Conservation (phyloP, 1,284 basidiomycete genomes). For the Cystobasidium pallidum region DNA sequence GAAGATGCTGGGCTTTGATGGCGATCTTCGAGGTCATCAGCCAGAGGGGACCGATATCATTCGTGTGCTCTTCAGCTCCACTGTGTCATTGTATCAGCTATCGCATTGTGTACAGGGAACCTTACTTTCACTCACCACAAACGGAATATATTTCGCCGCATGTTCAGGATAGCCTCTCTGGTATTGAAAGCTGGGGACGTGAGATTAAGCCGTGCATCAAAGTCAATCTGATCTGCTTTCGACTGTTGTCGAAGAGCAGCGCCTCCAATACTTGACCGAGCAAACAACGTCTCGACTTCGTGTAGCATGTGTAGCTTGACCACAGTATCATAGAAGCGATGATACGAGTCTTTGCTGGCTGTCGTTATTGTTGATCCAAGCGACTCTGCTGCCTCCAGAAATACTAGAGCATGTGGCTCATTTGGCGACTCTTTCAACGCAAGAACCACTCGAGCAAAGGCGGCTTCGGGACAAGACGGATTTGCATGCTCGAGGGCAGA, state of each 20-base stretch:
- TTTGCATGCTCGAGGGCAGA: constrained; percentile 29
- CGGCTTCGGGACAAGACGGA: constrained; percentile 21
- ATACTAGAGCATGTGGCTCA: constrained; percentile 61
- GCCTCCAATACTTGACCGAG: constrained; percentile 14
- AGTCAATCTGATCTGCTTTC: constrained; percentile 10
- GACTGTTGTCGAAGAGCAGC: constrained; percentile 4
- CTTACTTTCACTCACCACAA: constrained; percentile 63
- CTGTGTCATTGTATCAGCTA: constrained; percentile 24
- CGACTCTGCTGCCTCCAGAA: constrained; percentile 71
- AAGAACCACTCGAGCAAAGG: constrained; percentile 39
- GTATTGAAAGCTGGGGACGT: constrained; percentile 90
- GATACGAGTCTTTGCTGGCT: constrained; percentile 77
- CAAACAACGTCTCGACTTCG: constrained; percentile 70
- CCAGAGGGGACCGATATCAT: constrained; percentile 81
- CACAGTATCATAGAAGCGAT: constrained; percentile 82
- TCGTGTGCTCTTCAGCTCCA: constrained; percentile 23
- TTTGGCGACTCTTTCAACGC: constrained; percentile 37
- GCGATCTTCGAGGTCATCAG: constrained; percentile 92
- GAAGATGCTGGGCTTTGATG: constrained; percentile 89
- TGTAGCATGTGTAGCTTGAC: constrained; percentile 85
- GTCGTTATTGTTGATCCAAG: constrained; percentile 82
- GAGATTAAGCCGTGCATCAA: constrained; percentile 65
- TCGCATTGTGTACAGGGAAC: not conserved
- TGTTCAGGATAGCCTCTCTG: constrained; percentile 85
- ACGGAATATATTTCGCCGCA: constrained; percentile 82